phyloP scores from a whole-genome alignment of 805 yeast species.

The Clavispora asparagi region DNA sequence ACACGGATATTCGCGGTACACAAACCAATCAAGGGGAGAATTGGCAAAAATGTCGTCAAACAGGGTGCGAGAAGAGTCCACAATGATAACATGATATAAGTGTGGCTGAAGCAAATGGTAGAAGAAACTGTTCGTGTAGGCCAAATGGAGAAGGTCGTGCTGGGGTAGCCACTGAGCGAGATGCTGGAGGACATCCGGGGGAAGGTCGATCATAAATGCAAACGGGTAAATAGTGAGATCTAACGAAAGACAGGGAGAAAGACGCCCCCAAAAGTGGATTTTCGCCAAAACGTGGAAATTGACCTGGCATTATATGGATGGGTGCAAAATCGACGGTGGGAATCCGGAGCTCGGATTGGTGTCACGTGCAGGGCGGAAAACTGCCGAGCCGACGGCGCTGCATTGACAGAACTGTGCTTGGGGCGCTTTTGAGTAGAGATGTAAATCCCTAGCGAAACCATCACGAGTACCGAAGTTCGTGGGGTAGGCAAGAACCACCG shows the following conservation, averaged over 20 bases:
- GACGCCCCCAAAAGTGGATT: not conserved
- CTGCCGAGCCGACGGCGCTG: not conserved
- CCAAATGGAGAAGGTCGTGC: constrained; percentile 7
- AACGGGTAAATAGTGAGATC: no score
- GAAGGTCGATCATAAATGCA: constrained; percentile 1
- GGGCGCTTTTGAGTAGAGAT: no score
- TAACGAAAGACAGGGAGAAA: no score
- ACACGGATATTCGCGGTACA: not conserved
- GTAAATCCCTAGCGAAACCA: no score
- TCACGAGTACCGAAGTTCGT: no score
- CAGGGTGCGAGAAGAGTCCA: constrained; percentile 9
- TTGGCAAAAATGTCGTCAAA: constrained; percentile 2
- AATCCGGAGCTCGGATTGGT: constrained; percentile 14
- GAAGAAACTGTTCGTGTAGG: constrained; percentile 5
- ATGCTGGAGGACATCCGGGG: constrained; percentile 6
- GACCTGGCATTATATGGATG: constrained; percentile 1
- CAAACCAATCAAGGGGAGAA: not conserved
- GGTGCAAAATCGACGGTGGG: constrained; percentile 13
- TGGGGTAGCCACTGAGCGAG: constrained; percentile 9
- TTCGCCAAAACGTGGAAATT: not conserved
- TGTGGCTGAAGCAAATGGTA: constrained; percentile 4
- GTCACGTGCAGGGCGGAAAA: not conserved
- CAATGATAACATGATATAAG: constrained; percentile 7
- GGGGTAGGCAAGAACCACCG: no score
- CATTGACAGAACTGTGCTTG: no score